Evolutionary conservation across 2,329 filamentous ascomycete species (phyloP).

Genomic region (Fonsecaea monophora): DNA sequence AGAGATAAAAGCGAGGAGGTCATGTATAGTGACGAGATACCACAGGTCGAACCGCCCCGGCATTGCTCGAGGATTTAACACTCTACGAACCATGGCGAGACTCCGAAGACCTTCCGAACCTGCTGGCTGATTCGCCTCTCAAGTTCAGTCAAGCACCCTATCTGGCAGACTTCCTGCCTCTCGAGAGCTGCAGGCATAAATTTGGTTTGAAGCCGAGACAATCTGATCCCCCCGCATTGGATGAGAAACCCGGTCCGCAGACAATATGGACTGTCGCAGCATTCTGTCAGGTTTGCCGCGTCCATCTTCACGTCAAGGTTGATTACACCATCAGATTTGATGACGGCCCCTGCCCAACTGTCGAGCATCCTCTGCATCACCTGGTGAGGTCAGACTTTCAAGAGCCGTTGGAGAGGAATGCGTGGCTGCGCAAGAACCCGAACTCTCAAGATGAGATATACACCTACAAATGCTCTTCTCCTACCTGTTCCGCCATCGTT

Average conservation of each 20-base stretch:
- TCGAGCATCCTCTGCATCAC: conserved; percentile 66
- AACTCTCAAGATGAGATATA: conserved; percentile 50
- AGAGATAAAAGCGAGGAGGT: neutral
- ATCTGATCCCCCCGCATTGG: conserved; percentile 55
- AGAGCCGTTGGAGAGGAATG: conserved; percentile 34
- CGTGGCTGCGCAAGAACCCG: conserved; percentile 43
- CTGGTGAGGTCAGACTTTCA: conserved; percentile 53
- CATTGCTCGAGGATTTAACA: conserved; percentile 60
- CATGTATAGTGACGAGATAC: conserved; percentile 20
- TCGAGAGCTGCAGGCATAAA: conserved; percentile 62
- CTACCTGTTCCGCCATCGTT: conserved; percentile 62
- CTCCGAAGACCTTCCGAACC: conserved; percentile 54
- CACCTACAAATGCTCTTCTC: conserved; percentile 65
- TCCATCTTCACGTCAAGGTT: conserved; percentile 66
- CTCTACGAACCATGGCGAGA: conserved; percentile 59
- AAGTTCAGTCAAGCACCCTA: conserved; percentile 51
- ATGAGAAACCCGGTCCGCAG: conserved; percentile 49
- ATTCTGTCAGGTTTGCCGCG: conserved; percentile 67
- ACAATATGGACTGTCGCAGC: conserved; percentile 64
- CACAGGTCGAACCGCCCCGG: conserved; percentile 49
- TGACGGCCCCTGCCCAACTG: conserved; percentile 54
- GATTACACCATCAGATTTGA: conserved; percentile 55
- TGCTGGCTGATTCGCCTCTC: conserved; percentile 65
- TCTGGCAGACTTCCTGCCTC: conserved; percentile 41
- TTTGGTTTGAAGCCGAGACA: conserved; percentile 65